phyloP scores from a whole-genome alignment of 805 yeast genomes.

The Hanseniaspora hatyaiensis region DNA sequence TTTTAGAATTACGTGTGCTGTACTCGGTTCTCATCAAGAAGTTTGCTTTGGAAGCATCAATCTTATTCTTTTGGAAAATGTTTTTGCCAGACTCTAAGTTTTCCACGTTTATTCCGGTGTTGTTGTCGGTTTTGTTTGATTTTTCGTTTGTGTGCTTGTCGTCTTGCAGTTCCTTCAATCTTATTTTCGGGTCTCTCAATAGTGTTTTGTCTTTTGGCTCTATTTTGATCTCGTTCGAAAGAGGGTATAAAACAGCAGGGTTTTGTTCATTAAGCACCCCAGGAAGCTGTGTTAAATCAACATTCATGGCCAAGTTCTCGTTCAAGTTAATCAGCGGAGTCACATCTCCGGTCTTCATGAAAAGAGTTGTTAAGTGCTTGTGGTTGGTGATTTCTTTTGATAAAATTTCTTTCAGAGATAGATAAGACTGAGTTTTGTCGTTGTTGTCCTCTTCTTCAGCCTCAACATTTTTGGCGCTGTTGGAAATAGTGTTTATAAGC shows the following conservation, averaged over 20 bases:
- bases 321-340: conserved; percentile 48
- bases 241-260: conserved; percentile 34
- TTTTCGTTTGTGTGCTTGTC: conserved; percentile 11
- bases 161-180: conserved; percentile 13
- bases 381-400: conserved; percentile 11
- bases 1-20: conserved; percentile 37
- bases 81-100: conserved; percentile 22
- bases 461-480: conserved; percentile 32
- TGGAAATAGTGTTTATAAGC: conserved; percentile 34
- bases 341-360: conserved; percentile 58
- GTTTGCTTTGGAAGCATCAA: conserved; percentile 39
- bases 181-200: conserved; percentile 55
- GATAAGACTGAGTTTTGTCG: background rate
- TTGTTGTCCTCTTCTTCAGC: conserved; percentile 40
- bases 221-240: conserved; percentile 35
- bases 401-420: conserved; percentile 9
- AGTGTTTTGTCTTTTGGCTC: conserved; percentile 70
- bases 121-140: background rate
- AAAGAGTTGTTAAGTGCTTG: conserved; percentile 50
- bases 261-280: conserved; percentile 57
- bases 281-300: conserved; percentile 57
- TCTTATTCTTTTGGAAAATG: conserved; percentile 24
- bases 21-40: conserved; percentile 92
- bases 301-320: conserved; percentile 59
- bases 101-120: background rate